These are phyloP conservation scores for Tetrastigma voinierianum DNA, from an alignment of 164 flowering plant species.

Conservation along the genomic window DNA sequence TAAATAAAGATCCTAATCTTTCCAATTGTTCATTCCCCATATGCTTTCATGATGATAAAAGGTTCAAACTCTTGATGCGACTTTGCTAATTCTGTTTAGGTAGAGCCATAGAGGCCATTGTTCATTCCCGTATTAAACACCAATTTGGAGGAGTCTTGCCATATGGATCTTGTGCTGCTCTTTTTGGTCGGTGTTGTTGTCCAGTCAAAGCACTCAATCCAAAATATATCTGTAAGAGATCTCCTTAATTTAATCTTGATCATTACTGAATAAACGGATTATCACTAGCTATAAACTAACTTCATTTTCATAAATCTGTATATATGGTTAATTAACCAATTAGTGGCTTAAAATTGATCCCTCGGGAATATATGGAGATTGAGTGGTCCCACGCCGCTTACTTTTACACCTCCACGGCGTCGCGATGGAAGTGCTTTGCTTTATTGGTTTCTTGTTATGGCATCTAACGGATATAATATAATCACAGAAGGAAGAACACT, in stretches of 20 bases:
- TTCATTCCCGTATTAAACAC: slow-evolving; percentile 12
- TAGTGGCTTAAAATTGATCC: slow-evolving; percentile 1
- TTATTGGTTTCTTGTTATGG: slow-evolving; percentile 1
- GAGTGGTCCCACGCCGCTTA: slow-evolving; percentile 18
- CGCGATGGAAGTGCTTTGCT: background rate
- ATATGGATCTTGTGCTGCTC: background rate
- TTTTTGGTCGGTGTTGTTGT: background rate
- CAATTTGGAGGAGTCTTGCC: slow-evolving; percentile 24
- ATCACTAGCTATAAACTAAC: slow-evolving; percentile 3
- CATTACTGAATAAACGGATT: background rate
- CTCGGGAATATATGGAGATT: slow-evolving; percentile 8
- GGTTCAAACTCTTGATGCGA: too few species aligned
- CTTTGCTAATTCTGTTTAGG: too few species aligned
- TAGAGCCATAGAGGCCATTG: too few species aligned
- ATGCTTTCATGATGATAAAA: too few species aligned
- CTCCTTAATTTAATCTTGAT: too few species aligned
- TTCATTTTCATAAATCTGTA: background rate
- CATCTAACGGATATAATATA: background rate
- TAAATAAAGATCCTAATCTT: too few species aligned
- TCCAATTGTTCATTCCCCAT: too few species aligned
- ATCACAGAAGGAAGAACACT: slow-evolving; percentile 1
- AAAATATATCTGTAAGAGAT: background rate
- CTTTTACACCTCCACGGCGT: slow-evolving; percentile 17
- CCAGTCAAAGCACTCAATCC: slow-evolving; percentile 27
- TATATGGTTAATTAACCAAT: background rate